A percentile compares a stretch with the other conserved stretches of the same genome.
Conservation (phyloP, 164 flowering plant species). For the Buxus sempervirens region DNA sequence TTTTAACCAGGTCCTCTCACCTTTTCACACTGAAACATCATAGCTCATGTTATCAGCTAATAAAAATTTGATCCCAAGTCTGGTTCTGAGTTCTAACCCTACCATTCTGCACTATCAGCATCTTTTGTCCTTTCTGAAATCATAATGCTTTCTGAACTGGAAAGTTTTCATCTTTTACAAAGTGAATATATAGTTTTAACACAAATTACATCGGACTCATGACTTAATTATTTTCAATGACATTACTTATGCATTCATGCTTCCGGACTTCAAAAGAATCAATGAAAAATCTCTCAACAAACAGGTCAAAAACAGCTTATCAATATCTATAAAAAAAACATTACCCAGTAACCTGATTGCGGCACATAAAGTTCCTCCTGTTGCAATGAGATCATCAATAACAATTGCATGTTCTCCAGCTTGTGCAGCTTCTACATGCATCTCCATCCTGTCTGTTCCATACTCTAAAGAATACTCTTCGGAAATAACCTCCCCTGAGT, state of each 20-base stretch:
- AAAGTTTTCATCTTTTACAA: neutral
- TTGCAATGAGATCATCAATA: conserved; percentile 72
- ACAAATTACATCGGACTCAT: neutral
- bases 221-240: neutral
- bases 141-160: neutral
- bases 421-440: conserved; percentile 76
- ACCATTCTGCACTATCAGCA: neutral
- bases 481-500: conserved; percentile 59
- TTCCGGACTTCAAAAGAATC: neutral
- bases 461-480: conserved; percentile 74
- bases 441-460: conserved; percentile 70
- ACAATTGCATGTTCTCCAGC: conserved; percentile 62
- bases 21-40: no score
- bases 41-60: no score
- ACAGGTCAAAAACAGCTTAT: neutral
- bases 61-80: no score
- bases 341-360: conserved; percentile 66
- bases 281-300: neutral
- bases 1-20: no score
- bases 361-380: conserved; percentile 71
- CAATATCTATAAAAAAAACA: neutral
- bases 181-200: no score
- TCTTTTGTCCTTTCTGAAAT: neutral
- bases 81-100: no score
- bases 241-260: neutral